Conservation (phyloP, 2,329 filamentous ascomycete genomes). For the Daldinia sp. region DNA sequence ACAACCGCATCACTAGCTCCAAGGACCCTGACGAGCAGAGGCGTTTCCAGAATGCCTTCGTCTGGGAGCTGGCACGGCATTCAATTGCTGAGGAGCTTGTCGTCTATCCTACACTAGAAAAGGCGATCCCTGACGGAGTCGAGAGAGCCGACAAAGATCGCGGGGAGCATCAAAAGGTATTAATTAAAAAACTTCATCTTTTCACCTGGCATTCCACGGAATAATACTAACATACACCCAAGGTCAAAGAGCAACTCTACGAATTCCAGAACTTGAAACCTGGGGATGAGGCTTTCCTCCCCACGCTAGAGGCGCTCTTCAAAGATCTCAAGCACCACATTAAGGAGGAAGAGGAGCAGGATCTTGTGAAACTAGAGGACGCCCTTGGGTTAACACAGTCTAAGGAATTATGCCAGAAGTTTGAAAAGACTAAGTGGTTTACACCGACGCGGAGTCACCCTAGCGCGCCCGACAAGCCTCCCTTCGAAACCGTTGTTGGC, state of each 20-base stretch:
- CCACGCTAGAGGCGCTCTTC: conserved; percentile 53
- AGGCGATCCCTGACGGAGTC: conserved; percentile 49
- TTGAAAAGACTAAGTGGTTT: conserved; percentile 56
- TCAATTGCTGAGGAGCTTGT: conserved; percentile 59
- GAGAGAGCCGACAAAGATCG: conserved; percentile 52
- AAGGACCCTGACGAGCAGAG: conserved; percentile 52
- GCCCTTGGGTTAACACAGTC: conserved; percentile 44
- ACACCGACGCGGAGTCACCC: conserved; percentile 55
- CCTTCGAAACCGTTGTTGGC: conserved; percentile 58
- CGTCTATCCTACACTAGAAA: conserved; percentile 56
- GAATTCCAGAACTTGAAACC: conserved; percentile 54
- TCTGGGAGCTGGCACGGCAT: conserved; percentile 62
- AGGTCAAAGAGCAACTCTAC: conserved; percentile 57
- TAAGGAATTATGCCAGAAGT: conserved; percentile 49
- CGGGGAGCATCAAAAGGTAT: conserved; percentile 34
- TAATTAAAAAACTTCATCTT: background rate
- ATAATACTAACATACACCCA: conserved; percentile 1
- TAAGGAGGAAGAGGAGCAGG: conserved; percentile 52
- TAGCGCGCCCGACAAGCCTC: conserved; percentile 53
- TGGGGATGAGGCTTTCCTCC: conserved; percentile 50
- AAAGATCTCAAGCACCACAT: conserved; percentile 52
- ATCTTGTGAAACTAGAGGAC: conserved; percentile 53
- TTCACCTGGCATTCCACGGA: background rate
- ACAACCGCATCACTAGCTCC: conserved; percentile 52
- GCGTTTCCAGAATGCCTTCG: conserved; percentile 58